Conservation (phyloP, 306 rosid species). For the Medicago ruthenica region DNA sequence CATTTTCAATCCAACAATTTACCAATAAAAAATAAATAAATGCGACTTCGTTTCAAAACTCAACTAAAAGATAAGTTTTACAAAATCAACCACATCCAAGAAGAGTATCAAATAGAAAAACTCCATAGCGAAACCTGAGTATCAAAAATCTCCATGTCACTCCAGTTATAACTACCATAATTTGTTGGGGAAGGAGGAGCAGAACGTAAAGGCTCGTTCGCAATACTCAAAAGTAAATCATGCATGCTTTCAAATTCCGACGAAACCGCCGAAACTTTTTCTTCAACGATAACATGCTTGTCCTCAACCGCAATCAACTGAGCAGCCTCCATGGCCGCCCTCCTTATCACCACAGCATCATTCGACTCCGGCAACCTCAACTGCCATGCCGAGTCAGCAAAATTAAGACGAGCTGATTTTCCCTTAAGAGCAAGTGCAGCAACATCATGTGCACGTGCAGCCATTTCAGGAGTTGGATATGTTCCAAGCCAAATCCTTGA, state of each 20-base stretch:
- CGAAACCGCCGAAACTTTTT: neutral
- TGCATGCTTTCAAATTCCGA: neutral
- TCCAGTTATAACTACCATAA: neutral
- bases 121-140: neutral
- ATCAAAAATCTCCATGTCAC: neutral
- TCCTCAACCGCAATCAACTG: slow-evolving; percentile 18
- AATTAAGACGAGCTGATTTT: slow-evolving; percentile 73
- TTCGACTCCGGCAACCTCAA: slow-evolving; percentile 52
- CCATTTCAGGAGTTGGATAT: slow-evolving; percentile 77
- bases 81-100: too few species aligned
- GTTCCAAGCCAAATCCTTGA: slow-evolving; percentile 88
- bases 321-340: slow-evolving; percentile 70
- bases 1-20: too few species aligned
- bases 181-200: neutral
- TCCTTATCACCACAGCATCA: slow-evolving; percentile 56
- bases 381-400: slow-evolving; percentile 72
- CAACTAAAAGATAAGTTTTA: too few species aligned
- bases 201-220: slow-evolving; percentile 13
- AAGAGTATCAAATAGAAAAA: neutral
- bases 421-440: slow-evolving; percentile 71
- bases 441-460: slow-evolving; percentile 89
- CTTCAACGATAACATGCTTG: neutral
- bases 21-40: too few species aligned
- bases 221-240: neutral
- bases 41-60: too few species aligned